Evolutionary conservation across 768 basidiomycete species (phyloP).

Genomic region (Antrodiella citrinella): DNA sequence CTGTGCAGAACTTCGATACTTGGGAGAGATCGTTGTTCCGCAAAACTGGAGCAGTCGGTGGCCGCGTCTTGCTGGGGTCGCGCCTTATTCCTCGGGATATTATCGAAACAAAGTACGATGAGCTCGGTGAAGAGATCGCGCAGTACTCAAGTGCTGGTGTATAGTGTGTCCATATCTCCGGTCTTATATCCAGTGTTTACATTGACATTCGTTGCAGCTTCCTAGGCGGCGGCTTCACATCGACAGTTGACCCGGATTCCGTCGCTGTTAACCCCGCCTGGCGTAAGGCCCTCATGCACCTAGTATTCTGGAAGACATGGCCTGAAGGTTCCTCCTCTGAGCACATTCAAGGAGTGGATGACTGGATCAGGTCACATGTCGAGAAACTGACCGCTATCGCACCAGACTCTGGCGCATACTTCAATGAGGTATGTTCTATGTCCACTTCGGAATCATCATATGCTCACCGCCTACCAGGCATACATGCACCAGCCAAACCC

Average conservation of each 20-base stretch:
- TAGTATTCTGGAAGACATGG: constrained; percentile 17
- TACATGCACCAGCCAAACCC: constrained; percentile 34
- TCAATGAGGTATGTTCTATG: constrained; percentile 35
- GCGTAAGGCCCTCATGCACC: constrained; percentile 32
- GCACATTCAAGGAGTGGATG: constrained; percentile 10
- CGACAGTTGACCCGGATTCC: constrained; percentile 27
- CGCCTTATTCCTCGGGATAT: constrained; percentile 16
- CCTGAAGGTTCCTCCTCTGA: constrained; percentile 11
- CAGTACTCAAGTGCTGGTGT: constrained; percentile 2
- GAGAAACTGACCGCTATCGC: constrained; percentile 21
- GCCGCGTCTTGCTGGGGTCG: constrained; percentile 11
- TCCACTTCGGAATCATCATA: background rate
- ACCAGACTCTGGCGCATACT: constrained; percentile 32
- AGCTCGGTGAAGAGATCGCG: constrained; percentile 11
- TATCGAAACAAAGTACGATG: constrained; percentile 11
- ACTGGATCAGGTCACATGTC: constrained; percentile 10
- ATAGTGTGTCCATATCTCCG: constrained; percentile 10
- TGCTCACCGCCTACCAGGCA: constrained; percentile 24
- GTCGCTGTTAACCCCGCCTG: constrained; percentile 41
- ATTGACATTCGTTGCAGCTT: constrained; percentile 27
- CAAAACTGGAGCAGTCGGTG: constrained; percentile 6
- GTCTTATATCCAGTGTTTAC: too few relatives aligned
- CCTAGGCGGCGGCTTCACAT: constrained; percentile 38
- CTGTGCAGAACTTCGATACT: constrained; percentile 10
- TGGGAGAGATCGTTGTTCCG: constrained; percentile 8